These are phyloP conservation scores for Mycosphaerelloides madeirae DNA, from an alignment of 2,329 filamentous ascomycete genomes.

Conservation along the genomic window DNA sequence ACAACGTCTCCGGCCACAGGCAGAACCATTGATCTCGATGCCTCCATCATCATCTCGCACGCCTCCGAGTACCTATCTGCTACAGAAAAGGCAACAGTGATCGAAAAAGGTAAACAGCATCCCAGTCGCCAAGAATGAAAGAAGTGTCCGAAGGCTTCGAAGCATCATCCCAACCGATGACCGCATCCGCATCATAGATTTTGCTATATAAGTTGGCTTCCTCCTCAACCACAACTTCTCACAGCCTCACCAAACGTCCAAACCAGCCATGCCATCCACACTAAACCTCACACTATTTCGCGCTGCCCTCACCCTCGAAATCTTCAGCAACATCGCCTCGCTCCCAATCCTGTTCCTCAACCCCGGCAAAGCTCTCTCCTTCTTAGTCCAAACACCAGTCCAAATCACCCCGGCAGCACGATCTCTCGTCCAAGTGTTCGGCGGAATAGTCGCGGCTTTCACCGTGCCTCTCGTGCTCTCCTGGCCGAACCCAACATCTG, in stretches of 20 bases:
- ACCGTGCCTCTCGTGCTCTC: constrained; percentile 11
- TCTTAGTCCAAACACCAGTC: constrained; percentile 2
- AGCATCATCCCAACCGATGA: too few species aligned
- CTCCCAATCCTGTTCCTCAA: constrained; percentile 9
- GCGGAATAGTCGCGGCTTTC: constrained; percentile 6
- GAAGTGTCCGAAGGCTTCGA: neutral
- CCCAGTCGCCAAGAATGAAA: neutral
- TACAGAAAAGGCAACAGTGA: too few species aligned
- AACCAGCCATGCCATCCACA: constrained; percentile 1
- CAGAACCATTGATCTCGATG: too few species aligned
- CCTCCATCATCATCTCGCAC: too few species aligned
- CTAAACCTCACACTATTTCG: constrained; percentile 10
- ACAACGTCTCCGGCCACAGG: too few species aligned
- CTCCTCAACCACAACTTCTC: neutral
- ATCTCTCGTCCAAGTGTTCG: constrained; percentile 7
- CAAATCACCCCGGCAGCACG: constrained; percentile 5
- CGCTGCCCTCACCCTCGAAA: constrained; percentile 12
- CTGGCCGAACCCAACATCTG: constrained; percentile 2
- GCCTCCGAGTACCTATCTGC: too few species aligned
- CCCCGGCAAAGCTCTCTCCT: constrained; percentile 11
- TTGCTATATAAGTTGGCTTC: too few species aligned
- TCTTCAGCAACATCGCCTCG: constrained; percentile 9
- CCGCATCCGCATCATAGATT: too few species aligned
- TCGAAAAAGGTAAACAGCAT: too few species aligned
- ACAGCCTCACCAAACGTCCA: neutral